Percentiles rank a stretch among this genome's conserved stretches.
These are phyloP conservation scores for Aleurites moluccanus DNA, from an alignment of 441 rosid genomes.

Conservation along the genomic window DNA sequence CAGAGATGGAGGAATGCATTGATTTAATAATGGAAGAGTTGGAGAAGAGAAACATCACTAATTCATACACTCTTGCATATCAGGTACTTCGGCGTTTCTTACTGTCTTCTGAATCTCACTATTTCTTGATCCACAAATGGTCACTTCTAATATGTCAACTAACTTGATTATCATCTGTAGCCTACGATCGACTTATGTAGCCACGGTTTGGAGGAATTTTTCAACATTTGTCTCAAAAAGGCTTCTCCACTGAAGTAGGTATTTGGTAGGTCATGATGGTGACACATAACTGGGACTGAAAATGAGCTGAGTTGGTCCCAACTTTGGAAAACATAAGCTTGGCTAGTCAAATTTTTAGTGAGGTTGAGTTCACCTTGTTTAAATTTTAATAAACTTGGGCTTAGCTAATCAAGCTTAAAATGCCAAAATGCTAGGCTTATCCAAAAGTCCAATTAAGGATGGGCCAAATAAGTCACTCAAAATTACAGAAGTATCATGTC, in stretches of 20 bases:
- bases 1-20: conserved; percentile 98
- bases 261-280: neutral
- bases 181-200: neutral
- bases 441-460: neutral
- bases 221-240: neutral
- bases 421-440: neutral
- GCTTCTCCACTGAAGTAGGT: neutral
- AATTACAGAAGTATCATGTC: neutral
- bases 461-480: neutral
- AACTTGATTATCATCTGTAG: neutral
- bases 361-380: neutral
- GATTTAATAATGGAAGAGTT: conserved; percentile 94
- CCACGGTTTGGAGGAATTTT: neutral
- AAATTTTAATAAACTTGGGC: neutral
- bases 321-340: neutral
- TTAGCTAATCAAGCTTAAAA: neutral
- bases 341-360: neutral
- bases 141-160: neutral
- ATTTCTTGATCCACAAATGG: neutral
- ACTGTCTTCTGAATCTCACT: neutral
- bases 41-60: conserved; percentile 73
- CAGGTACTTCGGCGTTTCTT: conserved; percentile 51
- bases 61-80: conserved; percentile 89
- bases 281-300: neutral
- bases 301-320: neutral